Conservation (phyloP, 2,329 filamentous ascomycete genomes). For the Fusarium sp. region DNA sequence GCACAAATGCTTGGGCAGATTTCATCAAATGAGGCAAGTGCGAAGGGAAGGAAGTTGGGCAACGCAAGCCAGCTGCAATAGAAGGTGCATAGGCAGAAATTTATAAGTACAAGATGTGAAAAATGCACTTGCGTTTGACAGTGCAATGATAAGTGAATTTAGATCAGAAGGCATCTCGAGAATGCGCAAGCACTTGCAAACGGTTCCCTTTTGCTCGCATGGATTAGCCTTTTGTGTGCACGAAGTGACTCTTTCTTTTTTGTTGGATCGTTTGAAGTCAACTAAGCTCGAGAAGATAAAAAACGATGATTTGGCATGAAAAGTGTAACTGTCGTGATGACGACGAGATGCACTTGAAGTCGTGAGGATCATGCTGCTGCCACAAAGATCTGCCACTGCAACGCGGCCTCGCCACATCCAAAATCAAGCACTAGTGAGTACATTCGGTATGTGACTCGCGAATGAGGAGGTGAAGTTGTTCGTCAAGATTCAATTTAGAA, state of each 20-base stretch:
- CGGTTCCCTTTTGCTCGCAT: background rate
- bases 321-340: constrained; percentile 1
- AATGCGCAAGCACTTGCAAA: background rate
- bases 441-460: background rate
- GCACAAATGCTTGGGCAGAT: background rate
- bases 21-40: background rate
- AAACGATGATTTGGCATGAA: background rate
- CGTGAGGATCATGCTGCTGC: background rate
- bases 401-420: background rate
- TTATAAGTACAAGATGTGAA: background rate
- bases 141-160: background rate
- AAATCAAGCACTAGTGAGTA: background rate
- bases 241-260: background rate
- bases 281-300: background rate
- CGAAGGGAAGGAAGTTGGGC: background rate
- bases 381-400: background rate
- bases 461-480: background rate
- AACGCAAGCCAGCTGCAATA: background rate
- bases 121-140: background rate
- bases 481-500: background rate
- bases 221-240: background rate
- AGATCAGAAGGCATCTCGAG: background rate
- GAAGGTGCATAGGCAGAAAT: background rate
- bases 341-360: background rate
- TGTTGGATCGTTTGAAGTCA: background rate